Evolutionary conservation across 2,329 filamentous ascomycete genomes (phyloP).

Genomic region (Coleophoma cylindrospora): DNA sequence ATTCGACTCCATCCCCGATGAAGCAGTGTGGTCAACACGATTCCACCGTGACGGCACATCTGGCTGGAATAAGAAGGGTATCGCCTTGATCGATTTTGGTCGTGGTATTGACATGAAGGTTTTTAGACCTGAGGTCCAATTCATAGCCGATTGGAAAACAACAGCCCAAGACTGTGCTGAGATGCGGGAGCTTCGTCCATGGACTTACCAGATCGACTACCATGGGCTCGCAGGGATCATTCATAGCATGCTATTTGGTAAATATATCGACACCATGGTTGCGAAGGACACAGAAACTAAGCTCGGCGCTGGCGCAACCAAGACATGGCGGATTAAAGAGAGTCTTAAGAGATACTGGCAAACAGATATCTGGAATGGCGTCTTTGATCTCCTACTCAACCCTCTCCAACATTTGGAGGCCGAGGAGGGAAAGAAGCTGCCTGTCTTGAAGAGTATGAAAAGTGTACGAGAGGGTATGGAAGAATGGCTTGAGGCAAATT

Average conservation of each 20-base stretch:
- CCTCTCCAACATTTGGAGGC: conserved; percentile 60
- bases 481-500: conserved; percentile 71
- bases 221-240: conserved; percentile 86
- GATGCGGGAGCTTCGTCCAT: conserved; percentile 88
- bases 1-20: conserved; percentile 53
- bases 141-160: conserved; percentile 95
- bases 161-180: conserved; percentile 85
- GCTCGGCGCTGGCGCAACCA: conserved; percentile 47
- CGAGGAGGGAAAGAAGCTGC: conserved; percentile 66
- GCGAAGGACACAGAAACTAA: conserved; percentile 40
- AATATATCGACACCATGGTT: conserved; percentile 80
- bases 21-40: conserved; percentile 46
- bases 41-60: conserved; percentile 70
- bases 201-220: conserved; percentile 98
- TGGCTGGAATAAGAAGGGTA: conserved; percentile 76
- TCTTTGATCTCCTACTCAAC: conserved; percentile 84
- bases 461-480: conserved; percentile 75
- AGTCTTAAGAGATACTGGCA: conserved; percentile 95
- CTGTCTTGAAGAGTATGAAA: conserved; percentile 67
- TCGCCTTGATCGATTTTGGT: conserved; percentile 91
- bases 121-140: conserved; percentile 72
- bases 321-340: conserved; percentile 77
- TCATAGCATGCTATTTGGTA: conserved; percentile 86
- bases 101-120: conserved; percentile 88
- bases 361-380: conserved; percentile 78